phyloP scores from a whole-genome alignment of 202 grass and related monocot genomes.

The Schoenoplectus triqueter region DNA sequence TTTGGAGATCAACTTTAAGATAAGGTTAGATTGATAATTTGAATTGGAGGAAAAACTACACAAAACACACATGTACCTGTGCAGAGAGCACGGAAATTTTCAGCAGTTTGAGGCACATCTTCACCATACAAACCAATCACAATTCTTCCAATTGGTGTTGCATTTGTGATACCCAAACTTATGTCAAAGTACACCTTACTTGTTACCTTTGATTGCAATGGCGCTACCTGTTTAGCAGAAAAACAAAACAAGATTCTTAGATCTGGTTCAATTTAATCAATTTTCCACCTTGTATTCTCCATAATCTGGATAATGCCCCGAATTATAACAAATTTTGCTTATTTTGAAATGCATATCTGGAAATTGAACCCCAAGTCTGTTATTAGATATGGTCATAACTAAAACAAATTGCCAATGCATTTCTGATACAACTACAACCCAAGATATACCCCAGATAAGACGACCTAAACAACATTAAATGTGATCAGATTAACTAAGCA shows the following conservation, averaged over 20 bases:
- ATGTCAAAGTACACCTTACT: conserved; percentile 95
- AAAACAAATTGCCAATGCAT: conserved; percentile 6
- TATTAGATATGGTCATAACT: neutral
- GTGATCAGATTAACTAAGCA: neutral
- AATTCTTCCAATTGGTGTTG: conserved; percentile 64
- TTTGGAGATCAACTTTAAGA: too few species aligned
- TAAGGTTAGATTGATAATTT: neutral
- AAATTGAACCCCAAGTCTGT: neutral
- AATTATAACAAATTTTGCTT: neutral
- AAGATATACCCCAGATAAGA: neutral
- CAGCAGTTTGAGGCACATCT: conserved; percentile 82
- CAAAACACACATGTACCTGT: conserved; percentile 49
- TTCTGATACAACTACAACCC: conserved; percentile 2
- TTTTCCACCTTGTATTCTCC: neutral
- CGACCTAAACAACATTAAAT: neutral
- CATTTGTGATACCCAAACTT: conserved; percentile 65
- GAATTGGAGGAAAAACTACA: neutral
- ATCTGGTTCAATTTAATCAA: neutral
- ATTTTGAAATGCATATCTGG: too few species aligned
- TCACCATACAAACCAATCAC: conserved; percentile 82
- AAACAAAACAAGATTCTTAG: conserved; percentile 5
- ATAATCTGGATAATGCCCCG: neutral
- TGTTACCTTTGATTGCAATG: conserved; percentile 74
- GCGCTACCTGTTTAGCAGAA: conserved; percentile 47
- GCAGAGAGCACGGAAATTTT: conserved; percentile 87